phyloP scores from a whole-genome alignment of 805 yeast species.

The Candida ulmi region DNA sequence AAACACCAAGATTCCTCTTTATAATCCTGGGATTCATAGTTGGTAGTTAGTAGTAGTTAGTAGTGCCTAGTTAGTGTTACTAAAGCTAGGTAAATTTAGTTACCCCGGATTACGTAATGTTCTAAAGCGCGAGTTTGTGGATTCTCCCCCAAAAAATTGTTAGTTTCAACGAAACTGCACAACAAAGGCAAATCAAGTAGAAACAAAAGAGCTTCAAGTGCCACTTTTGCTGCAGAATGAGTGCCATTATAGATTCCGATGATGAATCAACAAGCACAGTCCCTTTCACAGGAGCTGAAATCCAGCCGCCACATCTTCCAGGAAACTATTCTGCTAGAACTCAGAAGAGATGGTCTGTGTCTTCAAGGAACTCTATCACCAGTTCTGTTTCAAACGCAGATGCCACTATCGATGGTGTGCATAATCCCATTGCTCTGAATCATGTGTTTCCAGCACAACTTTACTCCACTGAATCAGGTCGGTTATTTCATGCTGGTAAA shows the following conservation, averaged over 20 bases:
- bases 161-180: too few species aligned
- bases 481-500: conserved; percentile 92
- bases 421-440: conserved; percentile 50
- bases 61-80: too few species aligned
- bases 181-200: background rate
- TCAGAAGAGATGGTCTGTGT: conserved; percentile 41
- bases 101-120: conserved; percentile 3
- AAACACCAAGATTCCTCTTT: too few species aligned
- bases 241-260: conserved; percentile 26
- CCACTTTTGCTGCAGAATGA: conserved; percentile 15
- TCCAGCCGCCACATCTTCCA: conserved; percentile 37
- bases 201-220: background rate
- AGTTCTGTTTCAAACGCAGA: conserved; percentile 10
- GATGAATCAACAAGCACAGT: conserved; percentile 22
- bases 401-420: conserved; percentile 53
- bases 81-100: too few species aligned
- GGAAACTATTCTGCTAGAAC: conserved; percentile 56
- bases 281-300: conserved; percentile 21
- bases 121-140: too few species aligned
- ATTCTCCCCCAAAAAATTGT: too few species aligned
- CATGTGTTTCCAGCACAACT: conserved; percentile 88
- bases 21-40: too few species aligned
- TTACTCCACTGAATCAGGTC: conserved; percentile 88
- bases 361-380: conserved; percentile 10
- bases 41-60: too few species aligned